Conservation (phyloP, 805 yeast genomes). For the Yamadazyma takamatsuzukensis region DNA sequence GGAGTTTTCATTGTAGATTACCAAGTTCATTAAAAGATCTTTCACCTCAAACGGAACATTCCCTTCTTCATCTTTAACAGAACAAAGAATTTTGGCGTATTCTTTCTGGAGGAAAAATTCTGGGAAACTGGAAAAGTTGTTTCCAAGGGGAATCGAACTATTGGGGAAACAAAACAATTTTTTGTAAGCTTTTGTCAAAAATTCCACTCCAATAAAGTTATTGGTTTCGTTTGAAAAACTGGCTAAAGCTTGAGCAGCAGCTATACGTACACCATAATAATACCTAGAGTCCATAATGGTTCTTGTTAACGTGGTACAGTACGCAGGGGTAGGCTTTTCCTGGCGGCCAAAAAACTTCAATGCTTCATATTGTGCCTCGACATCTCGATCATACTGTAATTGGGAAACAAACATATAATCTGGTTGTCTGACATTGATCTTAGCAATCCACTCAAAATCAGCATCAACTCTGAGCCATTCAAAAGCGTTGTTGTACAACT, state of each 20-base stretch:
- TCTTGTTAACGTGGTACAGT: conserved; percentile 73
- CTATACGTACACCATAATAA: conserved; percentile 82
- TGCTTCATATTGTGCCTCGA: conserved; percentile 91
- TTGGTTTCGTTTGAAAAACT: conserved; percentile 58
- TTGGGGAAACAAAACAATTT: conserved; percentile 67
- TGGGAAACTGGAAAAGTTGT: conserved; percentile 73
- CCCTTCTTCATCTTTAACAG: conserved; percentile 59
- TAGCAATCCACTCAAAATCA: conserved; percentile 95
- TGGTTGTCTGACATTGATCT: conserved; percentile 76
- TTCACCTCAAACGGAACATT: conserved; percentile 56
- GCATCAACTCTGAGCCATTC: conserved; percentile 99
- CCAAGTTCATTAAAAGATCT: conserved; percentile 60
- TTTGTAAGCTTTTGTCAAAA: conserved; percentile 67
- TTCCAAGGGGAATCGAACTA: conserved; percentile 65
- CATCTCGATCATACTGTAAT: conserved; percentile 90
- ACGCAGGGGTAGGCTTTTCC: conserved; percentile 55
- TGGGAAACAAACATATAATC: conserved; percentile 95
- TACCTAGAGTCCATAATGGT: conserved; percentile 82
- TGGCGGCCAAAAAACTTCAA: conserved; percentile 64
- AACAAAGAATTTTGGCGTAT: conserved; percentile 59
- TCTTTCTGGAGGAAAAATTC: conserved; percentile 66
- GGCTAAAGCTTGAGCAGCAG: conserved; percentile 80
- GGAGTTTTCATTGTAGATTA: conserved; percentile 82
- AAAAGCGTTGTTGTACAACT: conserved; percentile 76
- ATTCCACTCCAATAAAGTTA: conserved; percentile 68